These are phyloP conservation scores for Quercus lobata DNA, from an alignment of 331 rosid genomes.

Conservation along the genomic window DNA sequence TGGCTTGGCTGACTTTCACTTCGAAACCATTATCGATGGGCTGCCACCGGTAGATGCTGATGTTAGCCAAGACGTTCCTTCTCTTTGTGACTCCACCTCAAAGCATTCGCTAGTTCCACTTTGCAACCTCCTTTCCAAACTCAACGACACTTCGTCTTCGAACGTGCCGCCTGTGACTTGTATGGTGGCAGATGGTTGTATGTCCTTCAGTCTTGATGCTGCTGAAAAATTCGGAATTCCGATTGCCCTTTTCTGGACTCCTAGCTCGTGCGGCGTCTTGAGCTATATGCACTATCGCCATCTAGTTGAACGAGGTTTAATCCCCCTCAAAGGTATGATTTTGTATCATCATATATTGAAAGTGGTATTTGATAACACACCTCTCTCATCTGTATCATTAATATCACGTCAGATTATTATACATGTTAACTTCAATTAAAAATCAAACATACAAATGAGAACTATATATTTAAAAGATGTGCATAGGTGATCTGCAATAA, in stretches of 20 bases:
- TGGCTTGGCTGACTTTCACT: conserved; percentile 18
- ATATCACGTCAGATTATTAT: background rate
- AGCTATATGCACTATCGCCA: background rate
- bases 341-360: background rate
- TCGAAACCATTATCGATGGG: conserved; percentile 45
- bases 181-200: conserved; percentile 19
- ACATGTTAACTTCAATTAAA: no score
- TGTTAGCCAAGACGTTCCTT: conserved; percentile 4
- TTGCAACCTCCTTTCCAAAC: conserved; percentile 16
- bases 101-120: conserved; percentile 19
- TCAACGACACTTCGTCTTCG: conserved; percentile 11
- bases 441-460: no score
- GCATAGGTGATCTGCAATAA: no score
- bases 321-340: conserved; percentile 31
- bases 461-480: no score
- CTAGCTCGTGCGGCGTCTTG: conserved; percentile 4
- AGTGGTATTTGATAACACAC: no score
- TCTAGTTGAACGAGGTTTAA: conserved; percentile 15
- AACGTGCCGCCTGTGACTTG: conserved; percentile 33
- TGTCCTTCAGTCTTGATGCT: conserved; percentile 31
- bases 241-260: conserved; percentile 7
- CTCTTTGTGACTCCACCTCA: conserved; percentile 15
- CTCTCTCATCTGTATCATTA: background rate
- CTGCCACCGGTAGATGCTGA: conserved; percentile 25
- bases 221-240: conserved; percentile 33